Evolutionary conservation across 768 basidiomycete species (phyloP), one percentile per base, ranked within the genome.

Genomic region (Amanita molliuscula): DNA sequence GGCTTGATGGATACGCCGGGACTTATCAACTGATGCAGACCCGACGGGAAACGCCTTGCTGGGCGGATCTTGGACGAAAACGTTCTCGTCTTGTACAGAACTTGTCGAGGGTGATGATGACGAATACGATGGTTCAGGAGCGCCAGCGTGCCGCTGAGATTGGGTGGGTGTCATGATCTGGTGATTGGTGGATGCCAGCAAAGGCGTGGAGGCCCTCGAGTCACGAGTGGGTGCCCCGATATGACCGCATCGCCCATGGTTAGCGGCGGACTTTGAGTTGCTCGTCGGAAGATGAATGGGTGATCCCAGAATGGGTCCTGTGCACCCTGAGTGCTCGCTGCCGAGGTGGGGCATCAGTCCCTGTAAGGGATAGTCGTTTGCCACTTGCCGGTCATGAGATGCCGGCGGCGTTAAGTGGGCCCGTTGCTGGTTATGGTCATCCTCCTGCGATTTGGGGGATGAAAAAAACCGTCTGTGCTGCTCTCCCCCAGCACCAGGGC

Each of bases 401-500:
- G 26, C 20, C 18, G 25, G n/a, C 10, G 46, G 48, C 42, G 41
- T 45, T 43, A 37, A 41, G 31, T 16, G 31, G 48, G 21, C n/a
- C 18, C 6, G 9, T 25, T 25, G 23, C 23, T 6, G 25, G 7
- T 35, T 21, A 7, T 26, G 9, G 15, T 37, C 2, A n/a, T 45
- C 44, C 16, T 46, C 53, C 11, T 48, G 53, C 11, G 40, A 46
- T 21, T 56, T 53, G 16, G 56, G 53, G 6, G 61, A 62, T 31
- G 40, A 16, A 44, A 51, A 45, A 3, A 45, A 41, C 38, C 48
- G 1, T 26, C 52, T 56, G 9, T 45, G 50, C 3, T 48, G 44
- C 20, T 29, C 37, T 10, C 29, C 46, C 18, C 46, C 50, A 13
- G 42, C 34, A 26, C 21, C 18, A 4, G 33, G 43, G 50, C 28